Base-by-base conservation (phyloP, 2,329 filamentous ascomycete genomes). In the Exserohilum rostratum region DNA sequence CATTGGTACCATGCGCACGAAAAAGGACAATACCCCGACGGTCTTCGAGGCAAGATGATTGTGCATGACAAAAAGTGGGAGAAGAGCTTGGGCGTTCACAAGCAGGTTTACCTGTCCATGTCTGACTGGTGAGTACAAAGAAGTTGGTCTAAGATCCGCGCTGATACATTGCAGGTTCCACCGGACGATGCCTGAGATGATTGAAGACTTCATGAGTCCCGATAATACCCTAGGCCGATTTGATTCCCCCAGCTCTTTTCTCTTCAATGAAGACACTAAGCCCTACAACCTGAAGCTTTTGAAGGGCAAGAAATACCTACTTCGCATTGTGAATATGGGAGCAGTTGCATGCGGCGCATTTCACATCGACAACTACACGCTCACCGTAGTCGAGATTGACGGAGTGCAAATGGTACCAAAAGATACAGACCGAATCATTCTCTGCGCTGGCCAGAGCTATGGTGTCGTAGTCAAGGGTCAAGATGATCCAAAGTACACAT, bases 1-100 rank as follows among this genome's bases (percentile, higher is more conserved):
- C 82, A 83, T 57, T 85, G 83, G 82, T 91, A 90, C 63, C 88
- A 91, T 65, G 86, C 83, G 0, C 89, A 91, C 54, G 81, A 59
- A 62, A 76, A 30, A 56, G 67, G 76, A 0, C 77, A 79, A 40
- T 69, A 76, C 35, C 76, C 75, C 53, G 72, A 70, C 35, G 77
- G 77, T 50, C 59, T 74, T n/a, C 62, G 69, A 13, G 77, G 77
- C 27, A 67, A 73, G 12, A 69, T 77, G 54, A 63, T 75, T 22
- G 74, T 78, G 17, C 65, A 78, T 29, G 75, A 76, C 17, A 63
- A 58, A 10, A 43, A 69, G 3, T 79, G 74, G 58, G 77, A 79
- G 38, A 66, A 63, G 12, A 77, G 78, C 58, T 59, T 73, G 22
- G 74, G 74, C 6, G 72, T 73, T 1, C 61, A 55, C 13, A 15